A percentile compares a stretch with the other conserved stretches of the same genome.
Conservation (phyloP, 2,329 filamentous ascomycete genomes). For the Arthroderma uncinatum region DNA sequence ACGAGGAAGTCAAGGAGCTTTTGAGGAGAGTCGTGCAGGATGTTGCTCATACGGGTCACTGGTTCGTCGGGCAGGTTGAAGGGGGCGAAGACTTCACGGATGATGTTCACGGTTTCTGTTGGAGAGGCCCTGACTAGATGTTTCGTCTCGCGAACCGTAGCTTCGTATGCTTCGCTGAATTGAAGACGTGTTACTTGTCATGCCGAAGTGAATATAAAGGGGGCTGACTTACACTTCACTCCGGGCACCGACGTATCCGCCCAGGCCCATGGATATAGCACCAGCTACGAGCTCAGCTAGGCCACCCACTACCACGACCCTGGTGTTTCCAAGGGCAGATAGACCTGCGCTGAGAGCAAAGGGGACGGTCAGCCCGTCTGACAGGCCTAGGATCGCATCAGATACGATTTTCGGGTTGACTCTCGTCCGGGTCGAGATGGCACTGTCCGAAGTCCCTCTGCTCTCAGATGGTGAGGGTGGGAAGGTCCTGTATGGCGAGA, state of each 20-base stretch:
- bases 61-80: conserved; percentile 31
- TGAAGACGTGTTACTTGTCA: no score
- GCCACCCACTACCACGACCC: conserved; percentile 32
- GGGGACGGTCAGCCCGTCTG: conserved; percentile 35
- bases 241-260: conserved; percentile 37
- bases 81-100: conserved; percentile 32
- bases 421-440: conserved; percentile 20
- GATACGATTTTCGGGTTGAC: conserved; percentile 38
- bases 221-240: conserved; percentile 37
- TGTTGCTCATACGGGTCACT: conserved; percentile 27
- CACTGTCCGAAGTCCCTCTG: neutral
- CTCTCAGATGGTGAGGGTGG: neutral
- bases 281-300: conserved; percentile 34
- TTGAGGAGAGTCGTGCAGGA: conserved; percentile 29
- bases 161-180: conserved; percentile 31
- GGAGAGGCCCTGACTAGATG: conserved; percentile 31
- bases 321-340: conserved; percentile 29
- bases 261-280: conserved; percentile 34
- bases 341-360: conserved; percentile 35
- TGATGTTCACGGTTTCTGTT: conserved; percentile 28
- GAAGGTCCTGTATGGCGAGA: conserved; percentile 1
- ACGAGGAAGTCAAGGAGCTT: conserved; percentile 39
- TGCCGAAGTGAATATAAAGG: neutral
- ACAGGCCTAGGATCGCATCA: conserved; percentile 33
- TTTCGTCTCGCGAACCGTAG: conserved; percentile 36